Percentiles rank a stretch among this genome's conserved stretches.
Conservation (phyloP, 768 basidiomycete species). For the Tulasnella sp. region DNA sequence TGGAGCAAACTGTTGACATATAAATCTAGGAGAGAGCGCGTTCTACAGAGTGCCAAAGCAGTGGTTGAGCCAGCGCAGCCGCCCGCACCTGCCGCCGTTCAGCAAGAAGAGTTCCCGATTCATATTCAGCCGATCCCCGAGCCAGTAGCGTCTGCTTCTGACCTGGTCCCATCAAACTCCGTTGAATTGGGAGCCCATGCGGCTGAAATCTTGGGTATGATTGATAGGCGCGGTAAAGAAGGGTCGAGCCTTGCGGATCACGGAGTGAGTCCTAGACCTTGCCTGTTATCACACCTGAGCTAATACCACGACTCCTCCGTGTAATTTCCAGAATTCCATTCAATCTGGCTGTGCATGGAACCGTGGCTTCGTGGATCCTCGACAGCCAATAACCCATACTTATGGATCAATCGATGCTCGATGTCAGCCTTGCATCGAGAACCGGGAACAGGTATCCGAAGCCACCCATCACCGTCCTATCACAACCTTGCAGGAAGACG, state of each 20-base stretch:
- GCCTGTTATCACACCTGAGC: background rate
- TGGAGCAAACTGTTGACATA: background rate
- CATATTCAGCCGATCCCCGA: too few species aligned
- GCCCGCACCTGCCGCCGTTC: too few species aligned
- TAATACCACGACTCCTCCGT: background rate
- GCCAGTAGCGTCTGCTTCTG: too few species aligned
- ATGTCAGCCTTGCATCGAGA: too few species aligned
- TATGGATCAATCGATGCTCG: background rate
- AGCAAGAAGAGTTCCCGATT: too few species aligned
- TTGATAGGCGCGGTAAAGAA: background rate
- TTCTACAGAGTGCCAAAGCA: too few species aligned
- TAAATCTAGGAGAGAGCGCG: background rate
- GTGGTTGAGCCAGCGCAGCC: too few species aligned
- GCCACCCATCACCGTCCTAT: background rate
- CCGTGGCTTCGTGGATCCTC: background rate
- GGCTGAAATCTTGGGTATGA: too few species aligned
- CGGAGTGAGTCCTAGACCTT: background rate
- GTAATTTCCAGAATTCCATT: background rate
- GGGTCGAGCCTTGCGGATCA: background rate
- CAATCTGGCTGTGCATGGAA: background rate
- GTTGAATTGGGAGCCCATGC: too few species aligned
- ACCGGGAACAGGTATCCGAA: background rate
- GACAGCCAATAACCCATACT: background rate
- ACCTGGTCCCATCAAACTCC: too few species aligned
- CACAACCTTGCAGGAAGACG: background rate